phyloP scores from a whole-genome alignment of 2,329 filamentous ascomycete species.

The Phoma sp. region DNA sequence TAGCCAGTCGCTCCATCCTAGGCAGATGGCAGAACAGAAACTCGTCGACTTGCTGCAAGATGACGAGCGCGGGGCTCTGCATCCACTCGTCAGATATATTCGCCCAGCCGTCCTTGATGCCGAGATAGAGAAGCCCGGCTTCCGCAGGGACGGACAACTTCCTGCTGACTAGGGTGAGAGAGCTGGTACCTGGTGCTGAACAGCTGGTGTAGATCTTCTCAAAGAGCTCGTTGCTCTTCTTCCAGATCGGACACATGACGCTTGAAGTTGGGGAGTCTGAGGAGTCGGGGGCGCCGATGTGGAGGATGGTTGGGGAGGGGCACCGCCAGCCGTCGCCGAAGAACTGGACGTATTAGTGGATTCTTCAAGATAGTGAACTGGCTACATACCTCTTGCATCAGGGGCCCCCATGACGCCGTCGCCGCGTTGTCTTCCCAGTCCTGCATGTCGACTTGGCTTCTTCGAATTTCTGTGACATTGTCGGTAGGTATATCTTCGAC shows the following conservation, averaged over 20 bases:
- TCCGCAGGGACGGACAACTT: conserved; percentile 24
- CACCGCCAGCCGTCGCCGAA: conserved; percentile 39
- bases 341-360: conserved; percentile 24
- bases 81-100: conserved; percentile 33
- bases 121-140: conserved; percentile 37
- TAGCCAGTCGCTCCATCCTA: conserved; percentile 34
- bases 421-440: conserved; percentile 26
- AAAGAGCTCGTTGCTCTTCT: conserved; percentile 41
- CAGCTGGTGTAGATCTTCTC: conserved; percentile 33
- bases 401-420: conserved; percentile 37
- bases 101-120: conserved; percentile 40
- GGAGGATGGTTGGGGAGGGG: conserved; percentile 39
- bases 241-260: conserved; percentile 35
- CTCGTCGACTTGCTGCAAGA: conserved; percentile 39
- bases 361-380: too few relatives aligned
- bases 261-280: neutral
- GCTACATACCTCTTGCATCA: conserved; percentile 34
- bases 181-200: conserved; percentile 16
- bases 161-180: conserved; percentile 5
- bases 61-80: conserved; percentile 38
- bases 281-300: conserved; percentile 32
- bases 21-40: conserved; percentile 36
- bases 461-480: conserved; percentile 11
- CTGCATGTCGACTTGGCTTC: conserved; percentile 19
- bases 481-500: conserved; percentile 22